Evolutionary conservation across 192 early-diverging fungal species (phyloP).

Genomic region (Coemansia sp.): DNA sequence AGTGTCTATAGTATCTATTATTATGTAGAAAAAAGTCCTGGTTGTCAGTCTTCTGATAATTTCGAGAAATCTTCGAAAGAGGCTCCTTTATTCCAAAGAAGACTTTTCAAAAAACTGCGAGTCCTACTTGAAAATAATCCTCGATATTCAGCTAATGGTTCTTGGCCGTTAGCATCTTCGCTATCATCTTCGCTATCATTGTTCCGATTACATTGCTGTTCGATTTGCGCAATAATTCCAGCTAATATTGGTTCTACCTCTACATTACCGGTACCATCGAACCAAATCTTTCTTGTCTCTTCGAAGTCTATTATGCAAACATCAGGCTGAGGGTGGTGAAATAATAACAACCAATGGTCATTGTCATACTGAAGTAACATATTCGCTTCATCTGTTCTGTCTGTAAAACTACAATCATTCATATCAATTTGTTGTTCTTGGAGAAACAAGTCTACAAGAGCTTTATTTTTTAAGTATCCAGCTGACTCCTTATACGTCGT

Average conservation of each 20-base stretch:
- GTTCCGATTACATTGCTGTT: not conserved
- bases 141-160: not conserved
- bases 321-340: not conserved
- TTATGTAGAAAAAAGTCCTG: not conserved
- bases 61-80: not conserved
- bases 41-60: not conserved
- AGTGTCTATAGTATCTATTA: too few species aligned
- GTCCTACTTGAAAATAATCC: not conserved
- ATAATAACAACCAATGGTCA: not conserved
- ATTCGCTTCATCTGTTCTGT: not conserved
- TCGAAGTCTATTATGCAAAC: not conserved
- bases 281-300: not conserved
- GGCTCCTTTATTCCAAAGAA: not conserved
- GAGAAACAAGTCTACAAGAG: not conserved
- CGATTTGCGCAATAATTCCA: not conserved
- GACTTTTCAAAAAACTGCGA: not conserved
- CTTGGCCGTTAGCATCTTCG: not conserved
- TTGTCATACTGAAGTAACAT: not conserved
- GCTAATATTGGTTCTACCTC: not conserved
- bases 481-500: not conserved
- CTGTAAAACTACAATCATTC: not conserved
- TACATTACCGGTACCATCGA: not conserved
- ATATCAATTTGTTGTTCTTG: not conserved
- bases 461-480: not conserved
- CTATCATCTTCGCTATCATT: too few species aligned